Percentiles rank a stretch among this genome's conserved stretches.
phyloP scores from a whole-genome alignment of 179 eudicot genomes.

The Nepenthes alata region DNA sequence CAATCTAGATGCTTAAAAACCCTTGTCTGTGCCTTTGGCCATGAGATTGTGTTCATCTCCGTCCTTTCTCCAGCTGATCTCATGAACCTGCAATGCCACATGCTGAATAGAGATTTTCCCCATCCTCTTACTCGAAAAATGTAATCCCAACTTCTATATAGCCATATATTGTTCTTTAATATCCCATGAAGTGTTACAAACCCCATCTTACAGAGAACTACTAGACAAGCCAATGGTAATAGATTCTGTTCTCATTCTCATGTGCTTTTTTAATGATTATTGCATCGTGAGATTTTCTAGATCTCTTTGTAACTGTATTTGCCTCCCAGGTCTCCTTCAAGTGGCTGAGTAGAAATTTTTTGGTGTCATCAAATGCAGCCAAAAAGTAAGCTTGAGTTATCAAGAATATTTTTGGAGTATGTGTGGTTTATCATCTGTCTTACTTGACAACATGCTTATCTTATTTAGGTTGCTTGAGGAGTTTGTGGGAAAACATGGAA shows the following conservation, averaged over 20 bases:
- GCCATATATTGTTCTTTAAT: neutral
- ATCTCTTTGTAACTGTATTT: neutral
- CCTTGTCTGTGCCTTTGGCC: no score
- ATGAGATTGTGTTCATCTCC: no score
- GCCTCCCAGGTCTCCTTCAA: conserved; percentile 76
- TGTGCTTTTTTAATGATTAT: neutral
- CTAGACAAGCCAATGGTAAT: neutral
- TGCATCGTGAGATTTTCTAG: neutral
- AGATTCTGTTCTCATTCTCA: no score
- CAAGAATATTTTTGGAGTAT: neutral
- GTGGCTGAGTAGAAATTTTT: conserved; percentile 90
- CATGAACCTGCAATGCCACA: no score
- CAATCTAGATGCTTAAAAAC: no score
- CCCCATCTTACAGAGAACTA: neutral
- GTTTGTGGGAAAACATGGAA: conserved; percentile 55
- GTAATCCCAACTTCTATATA: no score
- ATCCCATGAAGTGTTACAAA: neutral
- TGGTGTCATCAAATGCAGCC: conserved; percentile 75
- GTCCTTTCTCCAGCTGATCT: no score
- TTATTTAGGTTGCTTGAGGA: conserved; percentile 66
- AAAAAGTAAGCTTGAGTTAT: conserved; percentile 41
- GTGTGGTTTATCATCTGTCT: neutral
- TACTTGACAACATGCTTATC: neutral
- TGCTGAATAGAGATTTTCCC: no score
- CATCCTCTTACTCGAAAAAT: no score